Conservation (phyloP, 768 basidiomycete genomes). For the Leccinum truebloodii region DNA sequence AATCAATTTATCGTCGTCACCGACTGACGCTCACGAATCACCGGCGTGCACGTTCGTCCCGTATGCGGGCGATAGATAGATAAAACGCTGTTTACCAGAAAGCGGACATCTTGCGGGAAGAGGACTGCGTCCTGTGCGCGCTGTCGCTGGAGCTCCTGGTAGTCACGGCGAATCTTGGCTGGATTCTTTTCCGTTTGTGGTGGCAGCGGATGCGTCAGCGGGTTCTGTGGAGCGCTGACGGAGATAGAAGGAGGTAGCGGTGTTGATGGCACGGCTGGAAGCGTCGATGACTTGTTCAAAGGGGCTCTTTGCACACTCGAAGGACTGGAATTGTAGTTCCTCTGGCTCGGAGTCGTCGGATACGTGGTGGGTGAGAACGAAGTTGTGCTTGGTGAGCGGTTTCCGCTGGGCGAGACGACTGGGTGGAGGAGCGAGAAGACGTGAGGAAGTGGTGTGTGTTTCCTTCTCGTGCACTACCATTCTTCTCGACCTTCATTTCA, state of each 20-base stretch:
- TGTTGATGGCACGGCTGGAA: constrained; percentile 51
- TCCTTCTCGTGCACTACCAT: constrained; percentile 51
- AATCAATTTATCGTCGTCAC: not conserved
- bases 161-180: constrained; percentile 64
- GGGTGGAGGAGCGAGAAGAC: constrained; percentile 65
- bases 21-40: not conserved
- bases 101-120: constrained; percentile 36
- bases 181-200: constrained; percentile 39
- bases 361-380: constrained; percentile 48
- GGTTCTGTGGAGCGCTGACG: constrained; percentile 63
- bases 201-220: constrained; percentile 39
- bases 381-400: constrained; percentile 55
- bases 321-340: constrained; percentile 34
- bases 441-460: constrained; percentile 50
- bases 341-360: constrained; percentile 76
- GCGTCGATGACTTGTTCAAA: constrained; percentile 60
- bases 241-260: constrained; percentile 62
- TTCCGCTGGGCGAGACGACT: constrained; percentile 42
- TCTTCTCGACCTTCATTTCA: not conserved
- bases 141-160: constrained; percentile 39
- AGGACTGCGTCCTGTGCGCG: constrained; percentile 21
- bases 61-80: not conserved
- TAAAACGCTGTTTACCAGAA: no score
- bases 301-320: constrained; percentile 65
- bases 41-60: constrained; percentile 5